Conservation (phyloP, 148 eudicot species). For the Rhododendron ferrugineum region DNA sequence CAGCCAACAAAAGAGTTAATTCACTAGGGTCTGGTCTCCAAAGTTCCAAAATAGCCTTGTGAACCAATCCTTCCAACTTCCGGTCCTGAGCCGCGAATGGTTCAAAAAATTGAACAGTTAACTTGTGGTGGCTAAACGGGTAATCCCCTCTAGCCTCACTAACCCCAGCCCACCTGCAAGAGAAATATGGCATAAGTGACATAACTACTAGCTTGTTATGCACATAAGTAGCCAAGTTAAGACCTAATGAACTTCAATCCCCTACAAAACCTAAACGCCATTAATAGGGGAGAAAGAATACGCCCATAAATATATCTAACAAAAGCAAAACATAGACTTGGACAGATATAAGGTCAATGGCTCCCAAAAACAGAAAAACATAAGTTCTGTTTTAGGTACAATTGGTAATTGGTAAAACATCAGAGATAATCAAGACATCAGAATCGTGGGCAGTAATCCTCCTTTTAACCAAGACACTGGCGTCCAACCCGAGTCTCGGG, state of each 20-base stretch:
- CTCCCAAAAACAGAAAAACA: not conserved
- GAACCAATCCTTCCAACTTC: conserved; percentile 90
- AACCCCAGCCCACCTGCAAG: conserved; percentile 91
- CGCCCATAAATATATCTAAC: not conserved
- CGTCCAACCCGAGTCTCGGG: not conserved
- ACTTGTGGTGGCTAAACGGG: conserved; percentile 96
- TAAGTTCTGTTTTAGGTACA: not conserved
- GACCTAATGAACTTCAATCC: not conserved
- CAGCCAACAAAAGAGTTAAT: conserved; percentile 64
- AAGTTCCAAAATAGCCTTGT: conserved; percentile 90
- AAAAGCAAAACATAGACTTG: not conserved
- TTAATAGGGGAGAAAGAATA: not conserved
- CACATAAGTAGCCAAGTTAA: not conserved
- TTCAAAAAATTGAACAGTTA: conserved; percentile 95
- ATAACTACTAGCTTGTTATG: not conserved
- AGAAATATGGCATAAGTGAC: conserved; percentile 1
- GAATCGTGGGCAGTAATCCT: not conserved
- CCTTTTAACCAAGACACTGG: not conserved
- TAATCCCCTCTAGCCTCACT: conserved; percentile 88
- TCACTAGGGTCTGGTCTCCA: conserved; percentile 98
- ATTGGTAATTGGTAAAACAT: not conserved
- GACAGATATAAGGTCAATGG: not conserved
- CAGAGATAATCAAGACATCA: not conserved
- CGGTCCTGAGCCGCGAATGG: conserved; percentile 94
- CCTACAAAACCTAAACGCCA: not conserved